Conservation (phyloP, 2,329 filamentous ascomycete genomes). For the Hypoxylon sp. region DNA sequence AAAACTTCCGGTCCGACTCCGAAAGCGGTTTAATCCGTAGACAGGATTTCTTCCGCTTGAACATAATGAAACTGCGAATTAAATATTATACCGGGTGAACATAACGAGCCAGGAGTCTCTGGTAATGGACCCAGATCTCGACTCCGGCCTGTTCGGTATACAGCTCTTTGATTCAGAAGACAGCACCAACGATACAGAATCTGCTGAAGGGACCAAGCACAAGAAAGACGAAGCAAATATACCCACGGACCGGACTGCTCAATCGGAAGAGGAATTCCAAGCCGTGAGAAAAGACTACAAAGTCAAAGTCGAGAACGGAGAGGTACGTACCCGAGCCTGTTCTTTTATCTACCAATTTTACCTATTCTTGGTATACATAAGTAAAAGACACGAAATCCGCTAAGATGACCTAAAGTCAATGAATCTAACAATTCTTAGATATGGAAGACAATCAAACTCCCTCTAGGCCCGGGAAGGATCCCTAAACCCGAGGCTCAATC, state of each 20-base stretch:
- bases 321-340: constrained; percentile 57
- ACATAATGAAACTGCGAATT: not conserved
- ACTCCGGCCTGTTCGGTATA: constrained; percentile 60
- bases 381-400: not conserved
- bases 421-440: constrained; percentile 57
- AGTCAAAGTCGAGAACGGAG: constrained; percentile 68
- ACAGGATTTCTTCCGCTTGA: not conserved
- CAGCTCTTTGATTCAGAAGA: constrained; percentile 59
- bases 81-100: not conserved
- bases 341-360: constrained; percentile 2
- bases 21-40: not conserved
- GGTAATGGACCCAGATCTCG: constrained; percentile 53
- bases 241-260: constrained; percentile 49
- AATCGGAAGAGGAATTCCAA: constrained; percentile 67
- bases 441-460: constrained; percentile 60
- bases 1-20: constrained; percentile 16
- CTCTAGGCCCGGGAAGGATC: constrained; percentile 54
- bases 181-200: constrained; percentile 42
- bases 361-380: not conserved
- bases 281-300: constrained; percentile 62
- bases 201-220: constrained; percentile 30
- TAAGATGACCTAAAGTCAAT: not conserved
- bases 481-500: constrained; percentile 66
- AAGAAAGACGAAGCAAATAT: constrained; percentile 26
- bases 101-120: not conserved